Percentiles rank a stretch among this genome's conserved stretches.
phyloP scores from a whole-genome alignment of 192 early-diverging fungal species.

The Backusella parvicylindrica region DNA sequence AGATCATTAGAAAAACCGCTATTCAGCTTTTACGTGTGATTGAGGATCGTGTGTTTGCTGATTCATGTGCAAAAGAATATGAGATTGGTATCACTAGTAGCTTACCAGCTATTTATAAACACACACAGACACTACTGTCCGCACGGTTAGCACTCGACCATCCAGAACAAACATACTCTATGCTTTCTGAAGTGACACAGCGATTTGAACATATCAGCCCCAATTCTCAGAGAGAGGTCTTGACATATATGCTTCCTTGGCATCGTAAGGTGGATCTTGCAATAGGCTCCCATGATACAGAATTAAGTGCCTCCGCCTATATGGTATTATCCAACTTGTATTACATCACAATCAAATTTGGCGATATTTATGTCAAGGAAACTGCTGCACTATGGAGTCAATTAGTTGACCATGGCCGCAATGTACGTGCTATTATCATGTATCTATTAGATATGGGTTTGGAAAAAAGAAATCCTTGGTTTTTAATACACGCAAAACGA shows the following conservation, averaged over 20 bases:
- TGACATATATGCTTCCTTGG: constrained; percentile 79
- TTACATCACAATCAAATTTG: constrained; percentile 79
- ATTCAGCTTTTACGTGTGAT: constrained; percentile 68
- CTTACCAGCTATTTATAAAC: constrained; percentile 76
- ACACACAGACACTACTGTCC: constrained; percentile 70
- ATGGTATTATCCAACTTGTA: constrained; percentile 74
- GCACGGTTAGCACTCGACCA: constrained; percentile 62
- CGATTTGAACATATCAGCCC: constrained; percentile 60
- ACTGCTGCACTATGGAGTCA: constrained; percentile 77
- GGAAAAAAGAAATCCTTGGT: constrained; percentile 73
- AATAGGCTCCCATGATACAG: constrained; percentile 38
- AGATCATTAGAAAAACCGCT: constrained; percentile 66
- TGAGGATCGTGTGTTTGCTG: constrained; percentile 60
- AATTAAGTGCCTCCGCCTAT: constrained; percentile 44
- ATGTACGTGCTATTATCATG: constrained; percentile 62
- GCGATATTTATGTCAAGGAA: constrained; percentile 73
- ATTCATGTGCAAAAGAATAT: constrained; percentile 58
- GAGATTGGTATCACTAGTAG: constrained; percentile 68
- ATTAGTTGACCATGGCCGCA: constrained; percentile 59
- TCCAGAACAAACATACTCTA: constrained; percentile 60
- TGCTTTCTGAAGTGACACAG: constrained; percentile 75
- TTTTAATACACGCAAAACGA: constrained; percentile 75
- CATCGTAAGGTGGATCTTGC: constrained; percentile 68
- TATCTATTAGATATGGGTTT: constrained; percentile 72
- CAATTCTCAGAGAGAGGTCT: constrained; percentile 62